These are phyloP conservation scores for Mariannaea elegans DNA, from an alignment of 2,329 filamentous ascomycete species.

Conservation along the genomic window DNA sequence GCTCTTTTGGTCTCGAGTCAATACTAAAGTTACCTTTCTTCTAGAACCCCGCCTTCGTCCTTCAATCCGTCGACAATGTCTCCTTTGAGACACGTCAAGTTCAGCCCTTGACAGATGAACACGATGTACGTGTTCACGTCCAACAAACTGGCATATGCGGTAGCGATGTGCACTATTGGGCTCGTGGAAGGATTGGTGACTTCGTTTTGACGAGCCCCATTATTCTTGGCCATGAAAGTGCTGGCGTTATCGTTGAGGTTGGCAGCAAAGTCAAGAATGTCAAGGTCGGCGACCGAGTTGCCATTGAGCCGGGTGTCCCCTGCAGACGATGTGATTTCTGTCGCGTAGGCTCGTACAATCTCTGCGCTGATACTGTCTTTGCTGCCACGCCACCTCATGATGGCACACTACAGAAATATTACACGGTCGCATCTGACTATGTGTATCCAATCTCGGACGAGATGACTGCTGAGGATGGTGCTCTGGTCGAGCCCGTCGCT, in stretches of 20 bases:
- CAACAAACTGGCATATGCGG: constrained; percentile 59
- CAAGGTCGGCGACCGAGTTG: constrained; percentile 44
- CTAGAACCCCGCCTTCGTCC: constrained; percentile 58
- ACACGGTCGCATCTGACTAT: constrained; percentile 11
- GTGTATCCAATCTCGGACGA: constrained; percentile 9
- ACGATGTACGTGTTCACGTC: constrained; percentile 55
- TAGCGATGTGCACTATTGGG: constrained; percentile 57
- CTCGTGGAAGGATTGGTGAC: constrained; percentile 55
- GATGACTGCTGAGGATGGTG: constrained; percentile 17
- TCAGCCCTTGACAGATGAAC: constrained; percentile 49
- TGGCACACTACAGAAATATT: constrained; percentile 21
- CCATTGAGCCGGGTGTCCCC: constrained; percentile 57
- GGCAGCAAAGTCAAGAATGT: constrained; percentile 16
- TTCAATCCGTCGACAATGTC: constrained; percentile 54
- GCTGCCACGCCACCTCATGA: constrained; percentile 19
- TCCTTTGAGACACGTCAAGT: constrained; percentile 54
- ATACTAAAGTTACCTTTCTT: not conserved
- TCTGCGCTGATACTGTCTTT: constrained; percentile 16
- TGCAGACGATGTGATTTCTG: constrained; percentile 55
- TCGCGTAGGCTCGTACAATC: constrained; percentile 46
- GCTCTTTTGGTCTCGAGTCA: not conserved
- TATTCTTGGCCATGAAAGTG: constrained; percentile 16
- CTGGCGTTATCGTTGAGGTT: constrained; percentile 11
- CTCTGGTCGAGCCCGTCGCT: constrained; percentile 19
- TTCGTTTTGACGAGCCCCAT: constrained; percentile 17